Conservation (phyloP, 148 eudicot genomes). For the Fagopyrum tataricum region DNA sequence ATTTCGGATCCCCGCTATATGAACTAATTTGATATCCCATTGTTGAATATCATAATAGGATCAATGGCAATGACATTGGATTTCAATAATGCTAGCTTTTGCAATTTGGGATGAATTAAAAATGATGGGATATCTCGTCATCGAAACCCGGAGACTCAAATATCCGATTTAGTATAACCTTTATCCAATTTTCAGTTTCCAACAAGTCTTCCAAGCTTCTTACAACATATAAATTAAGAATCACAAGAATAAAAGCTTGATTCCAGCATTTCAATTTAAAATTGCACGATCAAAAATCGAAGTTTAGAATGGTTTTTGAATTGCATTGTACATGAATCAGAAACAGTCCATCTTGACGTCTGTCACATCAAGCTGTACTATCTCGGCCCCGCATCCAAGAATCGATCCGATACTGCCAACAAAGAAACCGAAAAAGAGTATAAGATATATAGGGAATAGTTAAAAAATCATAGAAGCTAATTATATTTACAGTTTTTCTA, state of each 20-base stretch:
- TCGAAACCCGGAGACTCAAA: no score
- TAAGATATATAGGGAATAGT: not conserved
- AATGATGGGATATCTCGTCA: no score
- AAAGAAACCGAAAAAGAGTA: not conserved
- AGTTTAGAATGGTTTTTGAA: not conserved
- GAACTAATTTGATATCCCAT: no score
- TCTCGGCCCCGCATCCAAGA: conserved; percentile 87
- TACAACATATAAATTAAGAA: no score
- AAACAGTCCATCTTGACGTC: conserved; percentile 96
- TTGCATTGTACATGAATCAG: conserved; percentile 9
- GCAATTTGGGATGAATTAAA: no score
- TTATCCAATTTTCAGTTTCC: no score
- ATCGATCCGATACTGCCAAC: conserved; percentile 74
- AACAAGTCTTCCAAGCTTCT: not conserved
- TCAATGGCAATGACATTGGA: no score
- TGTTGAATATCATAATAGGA: no score
- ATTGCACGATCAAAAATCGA: not conserved
- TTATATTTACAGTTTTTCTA: not conserved
- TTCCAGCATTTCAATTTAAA: not conserved
- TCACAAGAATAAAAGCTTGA: not conserved
- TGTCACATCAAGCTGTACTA: conserved; percentile 84
- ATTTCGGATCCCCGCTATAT: no score
- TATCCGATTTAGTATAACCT: no score
- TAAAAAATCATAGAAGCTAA: not conserved
- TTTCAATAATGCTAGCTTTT: no score